phyloP scores from a whole-genome alignment of 2,329 filamentous ascomycete genomes.

The Hirsutella rhossiliensis region DNA sequence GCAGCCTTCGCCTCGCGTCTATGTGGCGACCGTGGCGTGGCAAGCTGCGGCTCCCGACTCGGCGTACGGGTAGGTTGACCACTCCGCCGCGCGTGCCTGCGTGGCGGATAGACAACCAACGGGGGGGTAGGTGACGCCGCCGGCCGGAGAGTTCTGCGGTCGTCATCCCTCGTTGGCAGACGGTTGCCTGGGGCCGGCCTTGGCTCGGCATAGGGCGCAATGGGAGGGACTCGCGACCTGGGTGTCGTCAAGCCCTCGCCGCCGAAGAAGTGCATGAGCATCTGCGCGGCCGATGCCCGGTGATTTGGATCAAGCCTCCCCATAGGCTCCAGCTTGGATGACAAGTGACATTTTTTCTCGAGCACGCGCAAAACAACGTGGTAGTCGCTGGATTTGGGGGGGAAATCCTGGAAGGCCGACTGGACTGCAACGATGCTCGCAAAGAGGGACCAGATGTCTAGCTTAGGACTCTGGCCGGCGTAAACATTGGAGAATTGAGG shows the following conservation, averaged over 20 bases:
- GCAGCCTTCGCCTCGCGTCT: not conserved
- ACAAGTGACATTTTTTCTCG: too few species aligned
- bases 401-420: not conserved
- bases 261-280: not conserved
- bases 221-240: not conserved
- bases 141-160: not conserved
- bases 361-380: not conserved
- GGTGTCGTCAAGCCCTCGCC: not conserved
- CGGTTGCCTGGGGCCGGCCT: not conserved
- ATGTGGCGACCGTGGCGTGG: not conserved
- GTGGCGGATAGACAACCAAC: not conserved
- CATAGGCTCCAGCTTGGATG: not conserved
- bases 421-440: not conserved
- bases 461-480: not conserved
- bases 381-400: not conserved
- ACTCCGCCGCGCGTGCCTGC: not conserved
- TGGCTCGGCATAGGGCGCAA: not conserved
- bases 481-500: not conserved
- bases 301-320: not conserved
- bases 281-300: slow-evolving; percentile 2
- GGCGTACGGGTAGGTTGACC: not conserved
- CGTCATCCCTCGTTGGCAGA: not conserved
- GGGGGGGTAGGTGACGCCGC: not conserved
- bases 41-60: not conserved
- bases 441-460: slow-evolving; percentile 2